Evolutionary conservation across 495 filamentous ascomycete genomes (phyloP).

Genomic region (Annulohypoxylon stygium): DNA sequence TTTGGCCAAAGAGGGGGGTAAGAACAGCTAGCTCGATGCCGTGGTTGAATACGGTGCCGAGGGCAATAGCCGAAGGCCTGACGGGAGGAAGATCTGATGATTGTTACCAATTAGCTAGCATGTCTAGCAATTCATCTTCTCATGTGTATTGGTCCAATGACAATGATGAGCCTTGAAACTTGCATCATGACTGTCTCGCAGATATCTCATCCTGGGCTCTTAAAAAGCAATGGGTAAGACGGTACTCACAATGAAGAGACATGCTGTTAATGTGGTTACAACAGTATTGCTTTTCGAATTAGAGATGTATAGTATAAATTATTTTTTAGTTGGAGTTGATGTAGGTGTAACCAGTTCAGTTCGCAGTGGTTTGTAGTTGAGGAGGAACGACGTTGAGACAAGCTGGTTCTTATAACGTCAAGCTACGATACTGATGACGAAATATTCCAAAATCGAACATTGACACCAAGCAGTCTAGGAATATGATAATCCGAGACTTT

Average conservation of each 20-base stretch:
- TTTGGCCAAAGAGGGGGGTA: slow-evolving; percentile 90
- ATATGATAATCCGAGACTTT: slow-evolving; percentile 31
- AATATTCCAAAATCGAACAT: slow-evolving; percentile 17
- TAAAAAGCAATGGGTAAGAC: background rate
- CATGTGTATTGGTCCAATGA: background rate
- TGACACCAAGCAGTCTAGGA: slow-evolving; percentile 23
- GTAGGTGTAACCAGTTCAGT: slow-evolving; percentile 21
- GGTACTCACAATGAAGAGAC: slow-evolving; percentile 70
- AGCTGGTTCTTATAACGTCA: slow-evolving; percentile 43
- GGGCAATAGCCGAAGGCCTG: slow-evolving; percentile 96
- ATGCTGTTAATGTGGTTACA: slow-evolving; percentile 56
- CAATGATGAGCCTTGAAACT: background rate
- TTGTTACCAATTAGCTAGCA: slow-evolving; percentile 39
- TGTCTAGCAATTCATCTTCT: background rate
- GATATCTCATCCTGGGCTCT: slow-evolving; percentile 6
- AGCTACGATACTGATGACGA: slow-evolving; percentile 44
- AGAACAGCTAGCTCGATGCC: slow-evolving; percentile 74
- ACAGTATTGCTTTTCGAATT: slow-evolving; percentile 4
- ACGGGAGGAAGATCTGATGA: slow-evolving; percentile 87
- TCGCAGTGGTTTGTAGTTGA: slow-evolving; percentile 9
- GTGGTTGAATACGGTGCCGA: slow-evolving; percentile 96
- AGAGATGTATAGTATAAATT: slow-evolving; percentile 4
- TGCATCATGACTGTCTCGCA: background rate
- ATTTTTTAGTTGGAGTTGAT: background rate
- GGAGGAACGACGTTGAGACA: slow-evolving; percentile 33